Conservation (phyloP, 2,329 filamentous ascomycete genomes). For the Botrytis squamosa region DNA sequence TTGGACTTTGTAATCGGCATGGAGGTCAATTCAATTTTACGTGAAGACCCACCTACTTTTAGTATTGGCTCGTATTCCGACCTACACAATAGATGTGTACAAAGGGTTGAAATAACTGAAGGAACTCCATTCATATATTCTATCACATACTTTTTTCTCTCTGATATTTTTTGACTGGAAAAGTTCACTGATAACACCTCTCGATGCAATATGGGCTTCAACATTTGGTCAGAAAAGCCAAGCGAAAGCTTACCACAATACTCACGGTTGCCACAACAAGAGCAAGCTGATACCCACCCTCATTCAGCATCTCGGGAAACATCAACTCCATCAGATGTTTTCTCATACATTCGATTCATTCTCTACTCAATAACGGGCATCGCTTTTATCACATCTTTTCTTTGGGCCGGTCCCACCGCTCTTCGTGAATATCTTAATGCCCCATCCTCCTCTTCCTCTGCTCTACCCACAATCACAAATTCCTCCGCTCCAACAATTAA, state of each 20-base stretch:
- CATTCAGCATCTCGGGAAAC: background rate
- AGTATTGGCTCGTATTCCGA: background rate
- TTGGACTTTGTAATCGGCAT: background rate
- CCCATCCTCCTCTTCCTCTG: background rate
- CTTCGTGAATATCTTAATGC: slow-evolving; percentile 6
- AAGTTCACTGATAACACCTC: background rate
- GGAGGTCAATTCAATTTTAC: background rate
- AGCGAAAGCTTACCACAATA: background rate
- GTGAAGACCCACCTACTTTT: background rate
- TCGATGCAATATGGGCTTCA: background rate
- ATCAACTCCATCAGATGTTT: background rate
- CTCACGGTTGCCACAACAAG: background rate
- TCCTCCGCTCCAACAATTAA: slow-evolving; percentile 10
- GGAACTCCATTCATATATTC: background rate
- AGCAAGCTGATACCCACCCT: background rate
- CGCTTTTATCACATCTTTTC: slow-evolving; percentile 15
- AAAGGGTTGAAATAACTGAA: background rate
- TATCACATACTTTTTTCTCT: background rate
- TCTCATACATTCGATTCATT: slow-evolving; percentile 5
- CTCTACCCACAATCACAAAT: background rate
- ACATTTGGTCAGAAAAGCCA: background rate
- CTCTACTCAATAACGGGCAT: slow-evolving; percentile 1
- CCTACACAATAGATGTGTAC: background rate
- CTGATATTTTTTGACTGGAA: background rate
- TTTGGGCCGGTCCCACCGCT: background rate